Evolutionary conservation across 1,284 basidiomycete species (phyloP).

Genomic region (Phenoliferia sp.): DNA sequence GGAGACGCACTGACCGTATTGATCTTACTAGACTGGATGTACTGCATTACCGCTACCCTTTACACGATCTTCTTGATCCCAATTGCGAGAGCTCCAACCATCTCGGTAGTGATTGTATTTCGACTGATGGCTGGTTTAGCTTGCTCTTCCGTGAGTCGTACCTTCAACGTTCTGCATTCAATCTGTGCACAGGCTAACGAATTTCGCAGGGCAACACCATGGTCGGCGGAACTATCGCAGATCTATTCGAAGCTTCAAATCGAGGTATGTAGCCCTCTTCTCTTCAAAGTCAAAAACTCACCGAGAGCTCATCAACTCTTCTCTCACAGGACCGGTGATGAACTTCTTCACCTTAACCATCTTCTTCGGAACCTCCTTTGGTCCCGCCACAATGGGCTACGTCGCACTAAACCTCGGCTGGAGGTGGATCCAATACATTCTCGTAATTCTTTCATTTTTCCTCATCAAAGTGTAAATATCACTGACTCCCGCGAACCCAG

Average conservation of each 20-base stretch:
- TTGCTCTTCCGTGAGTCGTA: slow-evolving; percentile 50
- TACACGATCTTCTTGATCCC: slow-evolving; percentile 61
- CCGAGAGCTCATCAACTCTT: neutral
- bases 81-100: slow-evolving; percentile 60
- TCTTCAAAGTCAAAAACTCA: neutral
- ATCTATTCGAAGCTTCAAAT: slow-evolving; percentile 43
- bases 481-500: slow-evolving; percentile 37
- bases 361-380: slow-evolving; percentile 48
- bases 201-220: slow-evolving; percentile 21
- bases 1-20: neutral
- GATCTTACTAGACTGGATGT: slow-evolving; percentile 46
- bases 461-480: neutral
- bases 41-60: slow-evolving; percentile 45
- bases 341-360: slow-evolving; percentile 57
- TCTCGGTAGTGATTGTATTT: slow-evolving; percentile 58
- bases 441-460: neutral
- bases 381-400: neutral
- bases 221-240: slow-evolving; percentile 43
- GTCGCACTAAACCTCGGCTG: slow-evolving; percentile 24
- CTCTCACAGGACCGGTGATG: slow-evolving; percentile 48
- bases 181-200: too few species aligned
- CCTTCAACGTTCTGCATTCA: too few species aligned
- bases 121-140: slow-evolving; percentile 66
- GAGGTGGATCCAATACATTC: slow-evolving; percentile 47
- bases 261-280: slow-evolving; percentile 41